Percentiles rank a stretch among this genome's conserved stretches.
Conservation (phyloP, 495 filamentous ascomycete genomes). For the Podospora pseudocomata region DNA sequence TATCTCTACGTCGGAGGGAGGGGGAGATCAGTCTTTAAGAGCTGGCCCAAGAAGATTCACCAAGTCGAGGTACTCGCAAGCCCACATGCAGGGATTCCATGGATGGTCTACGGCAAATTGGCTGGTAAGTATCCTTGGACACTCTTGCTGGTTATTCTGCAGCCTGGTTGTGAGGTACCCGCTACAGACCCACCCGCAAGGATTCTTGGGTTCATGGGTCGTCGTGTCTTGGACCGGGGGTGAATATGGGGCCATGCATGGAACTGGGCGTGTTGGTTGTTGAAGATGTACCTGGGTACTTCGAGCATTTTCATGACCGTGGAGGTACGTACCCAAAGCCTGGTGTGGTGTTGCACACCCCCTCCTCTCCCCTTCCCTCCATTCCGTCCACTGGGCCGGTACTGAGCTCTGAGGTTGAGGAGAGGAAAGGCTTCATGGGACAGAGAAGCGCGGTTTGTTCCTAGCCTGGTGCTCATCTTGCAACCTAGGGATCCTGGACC, state of each 20-base stretch:
- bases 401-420: neutral
- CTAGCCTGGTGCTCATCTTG: neutral
- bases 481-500: neutral
- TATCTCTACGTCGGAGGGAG: neutral
- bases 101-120: constrained; percentile 7
- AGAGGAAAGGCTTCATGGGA: neutral
- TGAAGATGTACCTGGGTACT: neutral
- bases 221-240: neutral
- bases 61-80: neutral
- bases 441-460: neutral
- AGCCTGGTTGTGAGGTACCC: constrained; percentile 25
- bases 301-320: neutral
- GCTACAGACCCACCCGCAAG: constrained; percentile 12
- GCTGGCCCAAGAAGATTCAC: neutral
- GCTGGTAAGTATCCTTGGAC: constrained; percentile 2
- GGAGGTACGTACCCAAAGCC: constrained; percentile 1
- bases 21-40: neutral
- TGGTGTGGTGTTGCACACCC: neutral
- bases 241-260: constrained; percentile 12
- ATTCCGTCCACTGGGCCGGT: neutral
- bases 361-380: neutral
- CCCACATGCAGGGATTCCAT: constrained; percentile 16
- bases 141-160: constrained; percentile 16
- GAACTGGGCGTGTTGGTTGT: constrained; percentile 2
- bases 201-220: constrained; percentile 9